A percentile compares a stretch with the other conserved stretches of the same genome.
phyloP scores from a whole-genome alignment of 1,284 basidiomycete species.

The Pterulicium gracile region DNA sequence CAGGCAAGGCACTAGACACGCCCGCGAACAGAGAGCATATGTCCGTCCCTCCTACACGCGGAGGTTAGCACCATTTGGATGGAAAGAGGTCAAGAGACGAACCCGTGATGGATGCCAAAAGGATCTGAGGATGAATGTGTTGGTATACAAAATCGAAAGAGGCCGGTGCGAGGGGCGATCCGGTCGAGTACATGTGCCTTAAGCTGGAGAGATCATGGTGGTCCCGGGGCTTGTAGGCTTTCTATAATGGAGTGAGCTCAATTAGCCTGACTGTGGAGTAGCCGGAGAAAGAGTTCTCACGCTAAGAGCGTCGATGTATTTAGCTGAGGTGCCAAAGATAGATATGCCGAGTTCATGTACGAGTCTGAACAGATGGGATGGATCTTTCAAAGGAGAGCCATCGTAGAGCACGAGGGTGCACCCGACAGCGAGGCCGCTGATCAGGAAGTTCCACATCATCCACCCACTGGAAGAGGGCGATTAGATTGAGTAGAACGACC shows the following conservation, averaged over 20 bases:
- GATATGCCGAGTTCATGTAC: constrained; percentile 68
- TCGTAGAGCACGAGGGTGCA: constrained; percentile 76
- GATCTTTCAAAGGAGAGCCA: constrained; percentile 72
- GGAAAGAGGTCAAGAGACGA: constrained; percentile 10
- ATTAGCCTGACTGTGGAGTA: too few relatives aligned
- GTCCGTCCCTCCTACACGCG: constrained; percentile 62
- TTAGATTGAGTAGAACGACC: constrained; percentile 9
- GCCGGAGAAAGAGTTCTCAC: constrained; percentile 28
- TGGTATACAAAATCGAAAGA: constrained; percentile 76
- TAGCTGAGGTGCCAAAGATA: constrained; percentile 77
- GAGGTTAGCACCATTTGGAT: constrained; percentile 2
- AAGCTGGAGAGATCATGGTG: constrained; percentile 53
- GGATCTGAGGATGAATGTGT: constrained; percentile 54
- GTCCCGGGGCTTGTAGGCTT: constrained; percentile 55
- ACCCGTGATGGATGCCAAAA: constrained; percentile 78
- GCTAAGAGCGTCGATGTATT: constrained; percentile 71
- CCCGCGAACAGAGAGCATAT: constrained; percentile 85
- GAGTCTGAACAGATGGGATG: constrained; percentile 62
- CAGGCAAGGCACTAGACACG: constrained; percentile 69
- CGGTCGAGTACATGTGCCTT: constrained; percentile 75
- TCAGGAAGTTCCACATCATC: constrained; percentile 85
- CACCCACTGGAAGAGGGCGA: constrained; percentile 42
- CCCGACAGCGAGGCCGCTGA: constrained; percentile 60
- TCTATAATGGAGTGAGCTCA: constrained; percentile 25
- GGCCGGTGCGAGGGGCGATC: constrained; percentile 67